Conservation (phyloP, 1,139 yeast species). For the Nakaseomyces nivariensis region DNA sequence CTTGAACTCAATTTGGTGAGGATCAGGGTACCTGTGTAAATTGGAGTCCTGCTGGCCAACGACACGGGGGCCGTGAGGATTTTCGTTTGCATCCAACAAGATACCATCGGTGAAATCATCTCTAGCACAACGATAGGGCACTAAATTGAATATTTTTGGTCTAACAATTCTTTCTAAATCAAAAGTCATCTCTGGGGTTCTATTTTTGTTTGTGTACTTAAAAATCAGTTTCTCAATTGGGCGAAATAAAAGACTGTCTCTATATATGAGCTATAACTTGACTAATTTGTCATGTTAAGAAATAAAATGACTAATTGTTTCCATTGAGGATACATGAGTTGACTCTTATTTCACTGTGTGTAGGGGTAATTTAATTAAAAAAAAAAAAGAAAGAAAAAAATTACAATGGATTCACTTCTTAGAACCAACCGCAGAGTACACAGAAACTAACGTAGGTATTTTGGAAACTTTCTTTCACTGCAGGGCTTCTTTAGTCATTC, state of each 20-base stretch:
- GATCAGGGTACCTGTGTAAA: constrained; percentile 91
- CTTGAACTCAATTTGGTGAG: constrained; percentile 81
- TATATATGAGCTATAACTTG: too few relatives aligned
- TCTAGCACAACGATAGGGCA: constrained; percentile 93
- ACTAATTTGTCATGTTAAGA: too few relatives aligned
- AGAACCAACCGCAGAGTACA: background rate
- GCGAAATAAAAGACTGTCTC: too few relatives aligned
- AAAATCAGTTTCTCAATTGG: too few relatives aligned
- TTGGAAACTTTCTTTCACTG: too few relatives aligned
- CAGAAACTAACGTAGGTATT: background rate
- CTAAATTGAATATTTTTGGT: constrained; percentile 70
- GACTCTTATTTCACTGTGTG: too few relatives aligned
- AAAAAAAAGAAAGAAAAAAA: background rate
- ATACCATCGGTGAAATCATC: constrained; percentile 85
- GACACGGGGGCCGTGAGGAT: constrained; percentile 84
- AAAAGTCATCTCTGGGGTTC: constrained; percentile 14
- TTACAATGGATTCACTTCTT: background rate
- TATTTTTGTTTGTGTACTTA: too few relatives aligned
- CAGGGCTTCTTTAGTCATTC: too few relatives aligned
- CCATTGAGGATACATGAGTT: too few relatives aligned
- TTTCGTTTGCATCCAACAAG: constrained; percentile 89
- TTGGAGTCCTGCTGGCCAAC: constrained; percentile 37
- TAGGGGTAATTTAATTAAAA: too few relatives aligned
- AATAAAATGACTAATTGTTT: too few relatives aligned
- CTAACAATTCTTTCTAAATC: constrained; percentile 42